Base-by-base conservation (phyloP, 2,329 filamentous ascomycete genomes). In the Epichloe bromicola region DNA sequence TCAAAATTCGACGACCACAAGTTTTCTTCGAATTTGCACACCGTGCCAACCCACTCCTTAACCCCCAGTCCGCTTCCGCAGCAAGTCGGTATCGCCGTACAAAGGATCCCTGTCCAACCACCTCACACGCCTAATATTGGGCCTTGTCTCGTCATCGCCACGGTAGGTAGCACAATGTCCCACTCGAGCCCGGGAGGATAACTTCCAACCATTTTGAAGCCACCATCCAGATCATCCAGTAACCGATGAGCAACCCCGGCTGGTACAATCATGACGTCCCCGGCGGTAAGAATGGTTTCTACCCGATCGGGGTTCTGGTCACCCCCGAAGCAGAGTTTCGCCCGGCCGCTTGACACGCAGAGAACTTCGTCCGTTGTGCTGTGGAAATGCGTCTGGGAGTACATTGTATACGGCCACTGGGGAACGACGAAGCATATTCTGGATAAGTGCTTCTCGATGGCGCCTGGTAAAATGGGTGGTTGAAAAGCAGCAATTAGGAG, bases 361-460 rank as follows among this genome's bases (percentile, higher is more conserved):
- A 88, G 73, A 3, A 86, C 75, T 65, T 86, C 82, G 61, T 86
- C 82, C 0, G 78, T 74, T 0, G 75, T 85, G 58, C 72, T 79
- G 66, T 87, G 83, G 63, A 83, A 87, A 65, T 86, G 83, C 1
- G 75, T 79, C 43, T 85, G 61, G n/a, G n/a, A 30, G 14, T n/a
- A 44, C 23, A 44, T 26, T n/a, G 14, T 30, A 44, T n/a, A 10
- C 12, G 8, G 12, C 41, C 15, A 11, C 14, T n/a, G 3, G 19
- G 19, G 14, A 5, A 11, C 23, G 19, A 43, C 23, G 20, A 43
- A 5, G 20, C 12, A 12, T 15, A 14, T 15, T 30, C 3, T 15
- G 2, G 41, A 17, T 5, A 17, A 30, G 41, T 41, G 17, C 39
- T 30, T 44, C 11, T 34, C 19, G 11, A 39, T 20, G 14, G 17